Evolutionary conservation across 805 yeast species (phyloP), one percentile per base, ranked within the genome.

Genomic region (Zygosaccharomyces bisporus): DNA sequence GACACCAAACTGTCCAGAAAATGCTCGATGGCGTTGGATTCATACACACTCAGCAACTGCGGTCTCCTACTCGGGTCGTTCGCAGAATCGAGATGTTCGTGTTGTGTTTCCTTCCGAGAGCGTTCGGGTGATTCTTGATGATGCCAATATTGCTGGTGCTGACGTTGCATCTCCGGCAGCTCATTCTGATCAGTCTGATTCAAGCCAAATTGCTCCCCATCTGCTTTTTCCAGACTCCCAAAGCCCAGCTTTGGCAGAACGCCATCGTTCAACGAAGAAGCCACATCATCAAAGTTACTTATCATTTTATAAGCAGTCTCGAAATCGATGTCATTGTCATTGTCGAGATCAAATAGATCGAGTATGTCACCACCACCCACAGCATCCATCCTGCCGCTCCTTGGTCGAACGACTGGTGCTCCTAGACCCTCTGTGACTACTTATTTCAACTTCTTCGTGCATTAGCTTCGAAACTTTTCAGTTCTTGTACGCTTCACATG

Each of bases 281-380:
- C n/a, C 5, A 35, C 51, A 29, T 51, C 49, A 17, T 57, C 59
- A 6, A 53, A 44, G 18, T 52, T 52, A 41, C 58, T 55, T 19
- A 63, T 47, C 56, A 62, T 52, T 38, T 58, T 55, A 39, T 62
- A 63, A 5, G 68, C 68, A 4, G 68, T 63, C 33, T 63, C 68
- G 40, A 63, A 63, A 46, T 63, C 68, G 20, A 62, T 50, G 24
- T 59, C 66, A 16, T 56, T 50, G 19, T 57, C 65, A 21, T 56
- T 50, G 44, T 57, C 63, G 25, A 58, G 46, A 34, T 61, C 65
- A 29, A 58, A 55, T 13, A 57, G 47, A 34, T 56, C 58, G 21
- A 55, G 39, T 19, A 48, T 34, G 25, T 49, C 52, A 18, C 38
- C 34, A 10, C 35, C 43, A 6, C 42, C 27, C 31, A 24, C 41